phyloP scores from a whole-genome alignment of 192 early-diverging fungal genomes.

The Fimicolochytrium jonesii region DNA sequence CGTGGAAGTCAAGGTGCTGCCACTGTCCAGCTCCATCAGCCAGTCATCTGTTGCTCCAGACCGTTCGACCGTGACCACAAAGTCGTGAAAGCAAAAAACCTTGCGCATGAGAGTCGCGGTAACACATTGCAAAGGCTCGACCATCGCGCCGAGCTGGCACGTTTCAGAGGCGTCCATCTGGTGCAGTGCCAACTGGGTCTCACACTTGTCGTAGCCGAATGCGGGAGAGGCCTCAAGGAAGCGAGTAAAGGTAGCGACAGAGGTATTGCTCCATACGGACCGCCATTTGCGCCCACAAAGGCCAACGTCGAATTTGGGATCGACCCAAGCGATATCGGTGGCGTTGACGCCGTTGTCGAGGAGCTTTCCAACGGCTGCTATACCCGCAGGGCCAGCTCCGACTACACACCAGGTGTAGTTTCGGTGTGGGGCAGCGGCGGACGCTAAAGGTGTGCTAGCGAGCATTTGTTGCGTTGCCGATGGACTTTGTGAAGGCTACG shows the following conservation, averaged over 20 bases:
- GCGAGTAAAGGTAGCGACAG: conserved; percentile 8
- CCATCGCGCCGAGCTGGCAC: neutral
- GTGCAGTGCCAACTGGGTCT: neutral
- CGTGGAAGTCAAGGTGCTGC: neutral
- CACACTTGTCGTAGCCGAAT: conserved; percentile 1
- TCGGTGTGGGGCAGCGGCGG: no score
- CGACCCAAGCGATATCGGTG: conserved; percentile 5
- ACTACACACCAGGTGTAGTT: conserved; percentile 10
- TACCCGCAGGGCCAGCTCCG: conserved; percentile 14
- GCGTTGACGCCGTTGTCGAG: neutral
- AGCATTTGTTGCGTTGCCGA: no score
- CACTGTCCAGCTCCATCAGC: neutral
- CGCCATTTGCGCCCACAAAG: conserved; percentile 13
- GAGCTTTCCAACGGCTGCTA: conserved; percentile 18
- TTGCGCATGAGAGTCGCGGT: neutral
- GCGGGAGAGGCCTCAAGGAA: conserved; percentile 15
- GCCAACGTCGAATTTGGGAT: conserved; percentile 14
- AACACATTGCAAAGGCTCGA: neutral
- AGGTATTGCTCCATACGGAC: conserved; percentile 9
- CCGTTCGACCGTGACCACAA: neutral
- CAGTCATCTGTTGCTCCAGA: neutral
- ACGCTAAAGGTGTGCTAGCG: no score
- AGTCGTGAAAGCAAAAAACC: neutral
- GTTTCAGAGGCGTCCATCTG: neutral
- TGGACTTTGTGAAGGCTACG: no score